Base-by-base conservation (phyloP, 1,284 basidiomycete species). In the Ustilago trichophora region DNA sequence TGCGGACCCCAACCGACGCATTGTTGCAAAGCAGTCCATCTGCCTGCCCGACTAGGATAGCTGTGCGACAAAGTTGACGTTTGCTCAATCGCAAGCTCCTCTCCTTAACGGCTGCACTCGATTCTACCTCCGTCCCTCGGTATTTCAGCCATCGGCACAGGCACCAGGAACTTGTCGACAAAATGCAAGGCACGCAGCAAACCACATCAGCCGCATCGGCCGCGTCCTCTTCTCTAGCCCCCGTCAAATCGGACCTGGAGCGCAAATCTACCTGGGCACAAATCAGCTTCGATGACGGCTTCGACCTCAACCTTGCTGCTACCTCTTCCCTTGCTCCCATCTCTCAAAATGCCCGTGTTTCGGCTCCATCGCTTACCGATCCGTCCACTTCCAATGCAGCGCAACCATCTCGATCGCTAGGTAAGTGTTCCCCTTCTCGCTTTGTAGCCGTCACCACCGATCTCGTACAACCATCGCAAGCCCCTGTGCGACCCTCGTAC, bases 211-310 rank as follows among this genome's bases (percentile, higher is more conserved):
- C n/a, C n/a, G n/a, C n/a, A 7, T 22, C 56, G 8, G 31, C 42
- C 12, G 18, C 50, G 9, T 34, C 50, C 15, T 26, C 36, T 15
- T 51, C 48, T n/a, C 26, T 40, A 6, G 27, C 34, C 46, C 34
- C 35, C 10, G 18, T 53, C 13, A 36, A 38, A 8, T 46, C 49
- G 7, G 44, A 51, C 27, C 27, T 56, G 44, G 32, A 60, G n/a
- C 60, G 56, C 48, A 55, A 56, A 38, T 52, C 67, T 15, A 50
- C 67, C n/a, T 70, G 67, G 67, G 40, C 54, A 9, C 54, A 58
- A 19, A 57, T 70, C 67, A 57, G 45, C 46, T 70, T 70, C 24
- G 67, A 62, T 25, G 60, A 60, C 27, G 57, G 53, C 22, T 70
- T 70, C 47, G 57, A 70, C 33, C 67, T 70, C 44, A 48, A 70